A percentile compares a stretch with the other conserved stretches of the same genome.
These are phyloP conservation scores for Dactylellina parvicollis DNA, from an alignment of 2,329 filamentous ascomycete genomes.

Conservation along the genomic window DNA sequence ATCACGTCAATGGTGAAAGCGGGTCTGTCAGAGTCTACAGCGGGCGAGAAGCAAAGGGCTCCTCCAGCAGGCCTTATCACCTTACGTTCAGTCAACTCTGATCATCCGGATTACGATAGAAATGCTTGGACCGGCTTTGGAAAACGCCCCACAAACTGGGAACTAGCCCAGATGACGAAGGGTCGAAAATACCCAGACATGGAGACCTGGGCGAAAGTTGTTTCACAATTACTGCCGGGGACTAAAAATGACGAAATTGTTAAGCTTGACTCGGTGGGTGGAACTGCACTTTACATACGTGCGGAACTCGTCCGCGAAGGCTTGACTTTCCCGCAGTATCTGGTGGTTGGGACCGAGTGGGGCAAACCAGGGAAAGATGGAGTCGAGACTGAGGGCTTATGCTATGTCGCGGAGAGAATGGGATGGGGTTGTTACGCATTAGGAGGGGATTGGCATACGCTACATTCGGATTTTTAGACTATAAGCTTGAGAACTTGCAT, in stretches of 20 bases:
- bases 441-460: slow-evolving; percentile 58
- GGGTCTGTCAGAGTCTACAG: background rate
- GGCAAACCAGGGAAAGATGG: slow-evolving; percentile 60
- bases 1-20: slow-evolving; percentile 21
- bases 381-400: slow-evolving; percentile 62
- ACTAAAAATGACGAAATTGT: slow-evolving; percentile 59
- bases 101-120: slow-evolving; percentile 60
- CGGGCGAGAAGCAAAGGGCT: background rate
- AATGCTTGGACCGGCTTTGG: slow-evolving; percentile 60
- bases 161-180: slow-evolving; percentile 54
- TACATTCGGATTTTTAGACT: slow-evolving; percentile 57
- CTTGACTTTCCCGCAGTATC: slow-evolving; percentile 60
- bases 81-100: slow-evolving; percentile 53
- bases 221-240: slow-evolving; percentile 53
- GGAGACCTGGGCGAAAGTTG: slow-evolving; percentile 36
- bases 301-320: slow-evolving; percentile 60
- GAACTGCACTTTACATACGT: slow-evolving; percentile 60
- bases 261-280: slow-evolving; percentile 61
- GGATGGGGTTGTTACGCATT: slow-evolving; percentile 59
- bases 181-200: slow-evolving; percentile 56
- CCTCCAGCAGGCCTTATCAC: slow-evolving; percentile 59
- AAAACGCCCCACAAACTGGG: slow-evolving; percentile 51
- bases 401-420: slow-evolving; percentile 59
- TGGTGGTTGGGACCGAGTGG: slow-evolving; percentile 61
- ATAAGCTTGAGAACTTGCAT: too few species aligned